Evolutionary conservation across 202 grass and related monocot species (phyloP).

Genomic region (Digitaria exilis): DNA sequence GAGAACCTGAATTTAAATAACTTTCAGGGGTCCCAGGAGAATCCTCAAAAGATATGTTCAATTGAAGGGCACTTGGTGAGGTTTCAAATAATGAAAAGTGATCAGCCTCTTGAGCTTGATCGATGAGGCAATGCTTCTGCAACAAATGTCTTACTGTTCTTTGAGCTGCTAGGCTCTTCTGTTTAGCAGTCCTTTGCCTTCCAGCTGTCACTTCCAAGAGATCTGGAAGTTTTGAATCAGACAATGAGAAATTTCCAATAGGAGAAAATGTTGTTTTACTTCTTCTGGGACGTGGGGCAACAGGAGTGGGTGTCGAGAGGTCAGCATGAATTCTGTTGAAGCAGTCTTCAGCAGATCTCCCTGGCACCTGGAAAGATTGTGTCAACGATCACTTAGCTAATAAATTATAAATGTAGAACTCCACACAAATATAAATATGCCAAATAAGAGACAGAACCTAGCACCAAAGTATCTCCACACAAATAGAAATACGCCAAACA

Average conservation of each 20-base stretch:
- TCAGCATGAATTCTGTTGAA: constrained; percentile 78
- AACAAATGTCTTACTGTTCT: constrained; percentile 80
- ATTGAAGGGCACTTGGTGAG: constrained; percentile 51
- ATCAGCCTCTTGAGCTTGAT: constrained; percentile 68
- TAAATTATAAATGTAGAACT: constrained; percentile 23
- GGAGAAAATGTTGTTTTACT: constrained; percentile 60
- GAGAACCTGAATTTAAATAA: constrained; percentile 23
- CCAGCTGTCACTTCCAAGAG: constrained; percentile 35
- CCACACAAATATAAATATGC: neutral
- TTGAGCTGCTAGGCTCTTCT: constrained; percentile 54
- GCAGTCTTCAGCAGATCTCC: constrained; percentile 76
- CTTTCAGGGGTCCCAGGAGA: constrained; percentile 50
- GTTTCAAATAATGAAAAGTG: constrained; percentile 83
- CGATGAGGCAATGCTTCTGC: constrained; percentile 59
- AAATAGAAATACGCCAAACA: too few relatives aligned
- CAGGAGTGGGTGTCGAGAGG: constrained; percentile 66
- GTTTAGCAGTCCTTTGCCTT: constrained; percentile 54
- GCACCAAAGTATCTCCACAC: neutral
- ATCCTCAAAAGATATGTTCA: constrained; percentile 35
- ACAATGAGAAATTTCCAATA: constrained; percentile 58
- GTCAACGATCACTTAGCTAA: constrained; percentile 6
- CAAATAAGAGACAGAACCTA: constrained; percentile 13
- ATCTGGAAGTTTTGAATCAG: constrained; percentile 51
- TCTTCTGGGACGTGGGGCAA: constrained; percentile 55
- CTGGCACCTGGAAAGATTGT: constrained; percentile 63